Base-by-base conservation (phyloP, 306 rosid genomes). In the Vicia faba region DNA sequence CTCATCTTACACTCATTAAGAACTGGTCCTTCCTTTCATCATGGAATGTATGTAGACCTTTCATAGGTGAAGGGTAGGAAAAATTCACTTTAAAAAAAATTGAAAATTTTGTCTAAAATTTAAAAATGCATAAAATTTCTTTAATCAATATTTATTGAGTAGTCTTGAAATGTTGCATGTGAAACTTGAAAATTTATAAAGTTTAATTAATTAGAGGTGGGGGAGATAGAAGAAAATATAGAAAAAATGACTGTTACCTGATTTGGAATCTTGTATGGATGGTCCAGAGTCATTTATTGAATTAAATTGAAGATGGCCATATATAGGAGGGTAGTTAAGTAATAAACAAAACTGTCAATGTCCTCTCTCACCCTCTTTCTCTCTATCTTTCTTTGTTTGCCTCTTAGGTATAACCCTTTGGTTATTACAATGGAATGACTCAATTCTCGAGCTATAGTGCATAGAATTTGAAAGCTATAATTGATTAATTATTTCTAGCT, bases 361-460 rank as follows among this genome's bases (percentile, higher is more conserved):
- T 57, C 70, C 50, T 18, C 35, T 46, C 54, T n/a, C n/a, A n/a
- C n/a, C n/a, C n/a, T n/a, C n/a, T n/a, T n/a, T 26, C 13, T 43
- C 19, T 40, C 26, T 74, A 40, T 25, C 4, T 67, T 14, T 58
- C 46, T 56, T 18, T 71, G 19, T 66, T 67, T 68, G 79, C 61
- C 82, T 73, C 74, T 11, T 56, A 61, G 82, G 75, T 76, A 66
- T 70, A 79, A 75, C 68, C 80, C 73, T 55, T 68, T 71, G 81
- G 85, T 79, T 82, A 89, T 89, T 65, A 84, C 74, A 80, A 70
- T 66, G 83, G 89, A 86, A 83, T 86, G 93, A 87, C 89, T 74
- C 85, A 70, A 72, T 77, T 81, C 79, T 84, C 85, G 83, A 81
- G 85, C 31, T 44, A 69, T 73, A 5, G 55, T 40, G 71, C 19